A percentile compares a stretch with the other conserved stretches of the same genome.
These are phyloP conservation scores for Boechera retrofracta DNA, from an alignment of 345 rosid genomes.

Conservation along the genomic window DNA sequence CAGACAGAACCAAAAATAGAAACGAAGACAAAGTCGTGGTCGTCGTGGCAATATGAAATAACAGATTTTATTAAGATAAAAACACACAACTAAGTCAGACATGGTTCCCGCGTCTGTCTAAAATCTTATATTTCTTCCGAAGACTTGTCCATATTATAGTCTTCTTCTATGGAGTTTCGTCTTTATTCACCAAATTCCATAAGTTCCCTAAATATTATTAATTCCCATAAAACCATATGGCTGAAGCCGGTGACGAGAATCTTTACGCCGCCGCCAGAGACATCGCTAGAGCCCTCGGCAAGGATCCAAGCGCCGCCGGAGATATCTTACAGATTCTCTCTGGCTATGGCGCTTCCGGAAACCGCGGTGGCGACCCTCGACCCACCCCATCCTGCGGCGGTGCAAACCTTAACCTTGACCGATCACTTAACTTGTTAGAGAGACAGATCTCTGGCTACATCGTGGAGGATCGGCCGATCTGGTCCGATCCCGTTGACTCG, in stretches of 20 bases:
- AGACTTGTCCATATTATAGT: conserved; percentile 38
- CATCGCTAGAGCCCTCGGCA: conserved; percentile 89
- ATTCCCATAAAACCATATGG: conserved; percentile 30
- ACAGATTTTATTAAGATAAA: conserved; percentile 31
- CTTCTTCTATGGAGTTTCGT: conserved; percentile 36
- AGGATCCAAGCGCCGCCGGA: conserved; percentile 75
- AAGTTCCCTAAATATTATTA: neutral
- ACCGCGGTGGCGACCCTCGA: conserved; percentile 63
- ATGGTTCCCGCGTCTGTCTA: conserved; percentile 45
- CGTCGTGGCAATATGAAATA: conserved; percentile 17
- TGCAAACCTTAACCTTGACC: conserved; percentile 53
- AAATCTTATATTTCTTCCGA: conserved; percentile 23
- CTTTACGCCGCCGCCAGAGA: conserved; percentile 85
- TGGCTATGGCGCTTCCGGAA: conserved; percentile 73
- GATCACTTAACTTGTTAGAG: conserved; percentile 56
- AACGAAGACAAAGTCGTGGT: conserved; percentile 32
- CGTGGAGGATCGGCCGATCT: conserved; percentile 65
- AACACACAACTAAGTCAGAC: conserved; percentile 41
- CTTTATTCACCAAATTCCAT: conserved; percentile 31
- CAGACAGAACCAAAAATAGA: neutral
- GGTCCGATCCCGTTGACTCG: conserved; percentile 83
- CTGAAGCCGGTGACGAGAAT: conserved; percentile 83
- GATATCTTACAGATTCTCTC: conserved; percentile 92
- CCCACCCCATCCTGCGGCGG: conserved; percentile 44
- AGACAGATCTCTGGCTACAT: conserved; percentile 78